Percentiles rank a stretch among this genome's conserved stretches.
Evolutionary conservation across 345 rosid genomes (phyloP).

Genomic region (Hibiscus syriacus): DNA sequence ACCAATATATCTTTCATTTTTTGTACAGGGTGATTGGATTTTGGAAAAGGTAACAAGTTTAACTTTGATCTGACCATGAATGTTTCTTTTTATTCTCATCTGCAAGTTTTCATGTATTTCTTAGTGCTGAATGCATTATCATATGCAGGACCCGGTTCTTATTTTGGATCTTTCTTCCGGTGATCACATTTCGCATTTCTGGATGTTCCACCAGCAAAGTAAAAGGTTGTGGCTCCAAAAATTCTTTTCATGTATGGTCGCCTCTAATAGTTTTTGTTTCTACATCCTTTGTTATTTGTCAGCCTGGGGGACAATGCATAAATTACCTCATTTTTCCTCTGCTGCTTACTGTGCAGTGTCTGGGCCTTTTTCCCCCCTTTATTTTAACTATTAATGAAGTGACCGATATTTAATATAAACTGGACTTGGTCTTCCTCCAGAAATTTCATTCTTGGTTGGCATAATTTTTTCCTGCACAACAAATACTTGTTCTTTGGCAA

Average conservation of each 20-base stretch:
- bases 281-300: background rate
- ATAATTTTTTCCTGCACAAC: background rate
- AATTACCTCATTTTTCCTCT: background rate
- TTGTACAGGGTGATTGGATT: slow-evolving; percentile 85
- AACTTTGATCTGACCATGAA: background rate
- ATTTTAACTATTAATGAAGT: background rate
- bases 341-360: background rate
- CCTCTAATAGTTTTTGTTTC: background rate
- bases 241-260: background rate
- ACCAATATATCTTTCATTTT: slow-evolving; percentile 68
- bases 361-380: background rate
- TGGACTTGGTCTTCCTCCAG: background rate
- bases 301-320: background rate
- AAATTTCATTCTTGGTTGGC: background rate
- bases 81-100: background rate
- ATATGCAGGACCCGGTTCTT: slow-evolving; percentile 70
- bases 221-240: slow-evolving; percentile 63
- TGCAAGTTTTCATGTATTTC: background rate
- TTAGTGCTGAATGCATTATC: slow-evolving; percentile 2
- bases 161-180: slow-evolving; percentile 69
- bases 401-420: background rate
- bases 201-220: slow-evolving; percentile 92
- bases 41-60: slow-evolving; percentile 65
- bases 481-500: background rate
- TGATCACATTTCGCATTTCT: slow-evolving; percentile 70